A percentile compares a stretch with the other conserved stretches of the same genome.
These are phyloP conservation scores for Brassica incana DNA, from an alignment of 345 rosid species.

Conservation along the genomic window DNA sequence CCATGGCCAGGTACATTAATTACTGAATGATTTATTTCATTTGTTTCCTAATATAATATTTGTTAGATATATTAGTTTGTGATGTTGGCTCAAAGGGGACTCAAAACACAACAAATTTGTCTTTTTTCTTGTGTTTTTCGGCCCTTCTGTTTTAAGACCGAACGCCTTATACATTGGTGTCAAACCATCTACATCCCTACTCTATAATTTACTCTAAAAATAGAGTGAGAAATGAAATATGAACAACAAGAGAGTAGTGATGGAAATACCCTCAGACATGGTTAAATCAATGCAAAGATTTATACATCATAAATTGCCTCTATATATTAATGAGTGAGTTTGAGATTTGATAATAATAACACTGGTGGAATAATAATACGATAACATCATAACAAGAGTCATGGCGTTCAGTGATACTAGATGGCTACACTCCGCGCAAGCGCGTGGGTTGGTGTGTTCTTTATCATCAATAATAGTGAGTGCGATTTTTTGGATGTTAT, in stretches of 20 bases:
- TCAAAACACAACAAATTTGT: conserved; percentile 36
- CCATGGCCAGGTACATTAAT: conserved; percentile 66
- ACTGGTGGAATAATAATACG: background rate
- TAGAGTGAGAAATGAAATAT: too few relatives aligned
- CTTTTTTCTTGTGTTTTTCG: conserved; percentile 32
- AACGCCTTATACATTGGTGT: conserved; percentile 7
- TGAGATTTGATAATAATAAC: background rate
- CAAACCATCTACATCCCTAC: background rate
- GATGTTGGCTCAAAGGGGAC: conserved; percentile 18
- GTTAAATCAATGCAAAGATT: background rate
- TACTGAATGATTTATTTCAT: background rate
- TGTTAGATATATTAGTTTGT: conserved; percentile 21
- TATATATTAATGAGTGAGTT: too few relatives aligned
- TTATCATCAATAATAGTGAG: too few relatives aligned
- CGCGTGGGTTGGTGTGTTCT: too few relatives aligned
- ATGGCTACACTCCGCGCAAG: too few relatives aligned
- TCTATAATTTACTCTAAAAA: too few relatives aligned
- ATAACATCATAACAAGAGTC: too few relatives aligned
- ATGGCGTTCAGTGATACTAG: too few relatives aligned
- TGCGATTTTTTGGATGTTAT: too few relatives aligned
- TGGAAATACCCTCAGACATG: too few relatives aligned
- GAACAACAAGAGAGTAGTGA: too few relatives aligned
- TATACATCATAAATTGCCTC: background rate
- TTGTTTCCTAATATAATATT: background rate
- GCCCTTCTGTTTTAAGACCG: conserved; percentile 25